Conservation (phyloP, 805 yeast species). For the Hanseniaspora nectarophila region DNA sequence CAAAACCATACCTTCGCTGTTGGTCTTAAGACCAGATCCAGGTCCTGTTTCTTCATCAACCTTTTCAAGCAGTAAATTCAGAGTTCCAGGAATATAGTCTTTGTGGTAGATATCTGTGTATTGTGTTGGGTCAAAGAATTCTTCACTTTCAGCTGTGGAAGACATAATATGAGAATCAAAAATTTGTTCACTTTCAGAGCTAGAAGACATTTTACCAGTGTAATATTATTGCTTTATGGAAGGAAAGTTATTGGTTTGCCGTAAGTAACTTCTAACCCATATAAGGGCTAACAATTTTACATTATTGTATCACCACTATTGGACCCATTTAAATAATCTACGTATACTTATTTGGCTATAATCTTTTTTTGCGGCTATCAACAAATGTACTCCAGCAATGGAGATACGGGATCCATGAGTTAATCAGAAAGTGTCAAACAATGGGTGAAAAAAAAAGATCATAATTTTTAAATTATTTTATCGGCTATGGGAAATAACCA, state of each 20-base stretch:
- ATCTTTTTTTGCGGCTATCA: background rate
- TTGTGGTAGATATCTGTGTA: slow-evolving; percentile 15
- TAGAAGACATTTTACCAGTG: too few species aligned
- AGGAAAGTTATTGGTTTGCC: too few species aligned
- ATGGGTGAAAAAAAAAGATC: background rate
- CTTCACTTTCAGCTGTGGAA: background rate
- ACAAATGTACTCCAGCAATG: background rate
- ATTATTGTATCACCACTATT: too few species aligned
- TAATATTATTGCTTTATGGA: too few species aligned
- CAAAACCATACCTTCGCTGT: slow-evolving; percentile 32
- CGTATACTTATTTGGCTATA: background rate
- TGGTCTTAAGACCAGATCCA: slow-evolving; percentile 26
- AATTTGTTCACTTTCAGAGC: too few species aligned
- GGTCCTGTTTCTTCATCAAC: slow-evolving; percentile 8
- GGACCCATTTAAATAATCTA: too few species aligned
- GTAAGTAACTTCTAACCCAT: too few species aligned
- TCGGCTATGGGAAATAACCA: too few species aligned
- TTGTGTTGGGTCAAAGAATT: slow-evolving; percentile 7
- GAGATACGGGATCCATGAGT: background rate
- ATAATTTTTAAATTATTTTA: too few species aligned
- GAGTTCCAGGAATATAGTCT: slow-evolving; percentile 39
- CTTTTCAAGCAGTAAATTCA: slow-evolving; percentile 36
- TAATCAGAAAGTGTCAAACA: background rate
- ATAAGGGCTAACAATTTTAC: too few species aligned
- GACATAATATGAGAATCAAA: background rate